Base-by-base conservation (phyloP, 768 basidiomycete genomes). In the Mycena amicta region DNA sequence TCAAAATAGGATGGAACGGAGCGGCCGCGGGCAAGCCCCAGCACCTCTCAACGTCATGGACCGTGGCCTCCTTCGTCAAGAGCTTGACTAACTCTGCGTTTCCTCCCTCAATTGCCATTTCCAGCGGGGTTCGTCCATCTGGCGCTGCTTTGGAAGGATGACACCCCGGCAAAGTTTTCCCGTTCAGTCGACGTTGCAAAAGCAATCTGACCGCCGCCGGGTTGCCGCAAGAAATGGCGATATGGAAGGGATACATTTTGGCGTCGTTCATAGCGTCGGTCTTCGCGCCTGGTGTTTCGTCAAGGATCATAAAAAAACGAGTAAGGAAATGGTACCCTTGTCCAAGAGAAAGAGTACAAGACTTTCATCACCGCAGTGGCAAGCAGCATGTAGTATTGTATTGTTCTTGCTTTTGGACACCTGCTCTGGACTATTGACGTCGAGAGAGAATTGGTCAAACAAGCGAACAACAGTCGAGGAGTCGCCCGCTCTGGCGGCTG, bases 51-150 rank as follows among this genome's bases (percentile, higher is more conserved):
- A 75, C 75, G 43, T 76, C 72, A 53, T 75, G 75, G 29, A 75
- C 74, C 8, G 75, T 74, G 8, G 75, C 76, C 58, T 77, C 68
- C 53, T 74, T 75, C 18, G 72, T 65, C 46, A 77, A 57, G 55
- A 76, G 67, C 33, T 72, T 64, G 16, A 75, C 67, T 31, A 72
- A 70, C 23, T 68, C 65, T 2, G 67, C 57, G 37, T 64, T 63
- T 25, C 66, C 58, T 52, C 73, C 70, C 22, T 66, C 64, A 56
- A 77, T 70, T 15, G 75, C 74, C 28, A 77, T 62, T 57, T 75
- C 73, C 52, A 76, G 66, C 28, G 74, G 75, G 0, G 74, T 74
- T 15, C 67, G 68, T 4, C 74, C 74, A 56, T 74, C 73, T 20
- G 68, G 59, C 33, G 71, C 66, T 43, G 71, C 71, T 62, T 76